These are phyloP conservation scores for Ganoderma sinense DNA, from an alignment of 1,284 basidiomycete species.

Conservation along the genomic window DNA sequence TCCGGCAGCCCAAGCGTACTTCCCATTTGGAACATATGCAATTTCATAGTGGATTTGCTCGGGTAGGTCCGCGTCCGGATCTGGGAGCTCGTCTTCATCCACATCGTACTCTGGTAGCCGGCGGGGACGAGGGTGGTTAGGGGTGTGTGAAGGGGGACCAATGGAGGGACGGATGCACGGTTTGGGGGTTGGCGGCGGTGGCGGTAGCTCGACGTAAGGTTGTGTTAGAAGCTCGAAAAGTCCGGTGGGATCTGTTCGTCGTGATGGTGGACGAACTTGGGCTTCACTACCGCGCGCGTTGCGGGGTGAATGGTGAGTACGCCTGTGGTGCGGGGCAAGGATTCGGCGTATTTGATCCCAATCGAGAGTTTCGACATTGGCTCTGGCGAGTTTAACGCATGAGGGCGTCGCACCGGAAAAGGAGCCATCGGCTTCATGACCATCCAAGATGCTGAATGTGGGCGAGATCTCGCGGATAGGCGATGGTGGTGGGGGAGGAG, in stretches of 20 bases:
- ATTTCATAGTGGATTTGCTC: neutral
- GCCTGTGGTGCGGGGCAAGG: neutral
- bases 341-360: neutral
- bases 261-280: neutral
- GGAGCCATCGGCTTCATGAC: conserved; percentile 3
- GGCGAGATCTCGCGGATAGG: conserved; percentile 1
- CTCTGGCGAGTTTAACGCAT: neutral
- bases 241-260: neutral
- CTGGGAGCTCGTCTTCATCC: neutral
- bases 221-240: conserved; percentile 11
- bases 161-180: neutral
- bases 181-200: conserved; percentile 1
- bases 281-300: neutral
- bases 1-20: conserved; percentile 1
- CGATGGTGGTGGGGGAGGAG: neutral
- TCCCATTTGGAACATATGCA: neutral
- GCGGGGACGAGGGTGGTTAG: neutral
- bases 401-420: conserved; percentile 1
- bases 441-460: conserved; percentile 6
- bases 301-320: neutral
- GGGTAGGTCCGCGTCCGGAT: neutral
- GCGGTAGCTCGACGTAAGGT: conserved; percentile 1
- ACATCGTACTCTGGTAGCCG: neutral
- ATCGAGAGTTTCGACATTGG: neutral
- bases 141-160: neutral